A percentile compares a stretch with the other conserved stretches of the same genome.
phyloP scores from a whole-genome alignment of 495 filamentous ascomycete genomes.

The Ramalina peruviana region DNA sequence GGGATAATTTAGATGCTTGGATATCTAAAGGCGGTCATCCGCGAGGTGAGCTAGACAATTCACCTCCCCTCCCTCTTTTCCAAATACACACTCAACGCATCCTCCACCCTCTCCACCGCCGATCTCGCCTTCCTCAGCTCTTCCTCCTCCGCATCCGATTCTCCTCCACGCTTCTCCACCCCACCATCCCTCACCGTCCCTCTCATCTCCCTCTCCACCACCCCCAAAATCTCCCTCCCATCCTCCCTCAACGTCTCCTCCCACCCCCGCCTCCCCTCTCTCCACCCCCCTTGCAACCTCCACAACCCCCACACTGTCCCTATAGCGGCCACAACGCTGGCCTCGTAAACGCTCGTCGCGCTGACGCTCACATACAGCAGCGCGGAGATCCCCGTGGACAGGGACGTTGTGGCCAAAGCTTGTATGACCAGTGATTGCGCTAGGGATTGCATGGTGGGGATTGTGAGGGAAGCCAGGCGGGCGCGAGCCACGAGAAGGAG shows the following conservation, averaged over 20 bases:
- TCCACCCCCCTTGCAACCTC: conserved; percentile 70
- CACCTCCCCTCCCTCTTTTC: no score
- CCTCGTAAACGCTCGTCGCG: conserved; percentile 50
- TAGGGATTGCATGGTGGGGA: conserved; percentile 65
- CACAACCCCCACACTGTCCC: conserved; percentile 60
- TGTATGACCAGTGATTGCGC: conserved; percentile 67
- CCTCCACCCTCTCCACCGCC: conserved; percentile 33
- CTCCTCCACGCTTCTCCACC: conserved; percentile 21
- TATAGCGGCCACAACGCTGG: conserved; percentile 63
- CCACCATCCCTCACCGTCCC: conserved; percentile 39
- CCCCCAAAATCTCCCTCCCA: conserved; percentile 56
- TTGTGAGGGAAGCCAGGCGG: conserved; percentile 41
- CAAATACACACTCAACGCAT: no score
- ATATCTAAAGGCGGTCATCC: no score
- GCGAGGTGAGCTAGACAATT: no score
- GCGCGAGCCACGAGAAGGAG: conserved; percentile 38
- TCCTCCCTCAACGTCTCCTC: conserved; percentile 66
- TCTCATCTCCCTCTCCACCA: conserved; percentile 51
- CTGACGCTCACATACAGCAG: conserved; percentile 53
- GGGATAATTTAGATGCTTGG: no score
- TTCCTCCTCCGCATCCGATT: conserved; percentile 31
- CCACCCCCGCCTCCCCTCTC: conserved; percentile 53
- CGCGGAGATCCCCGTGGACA: conserved; percentile 48
- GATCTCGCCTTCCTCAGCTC: conserved; percentile 37
- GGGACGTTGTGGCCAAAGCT: conserved; percentile 50